phyloP scores from a whole-genome alignment of 768 basidiomycete species.

The Phylloporus sp. region DNA sequence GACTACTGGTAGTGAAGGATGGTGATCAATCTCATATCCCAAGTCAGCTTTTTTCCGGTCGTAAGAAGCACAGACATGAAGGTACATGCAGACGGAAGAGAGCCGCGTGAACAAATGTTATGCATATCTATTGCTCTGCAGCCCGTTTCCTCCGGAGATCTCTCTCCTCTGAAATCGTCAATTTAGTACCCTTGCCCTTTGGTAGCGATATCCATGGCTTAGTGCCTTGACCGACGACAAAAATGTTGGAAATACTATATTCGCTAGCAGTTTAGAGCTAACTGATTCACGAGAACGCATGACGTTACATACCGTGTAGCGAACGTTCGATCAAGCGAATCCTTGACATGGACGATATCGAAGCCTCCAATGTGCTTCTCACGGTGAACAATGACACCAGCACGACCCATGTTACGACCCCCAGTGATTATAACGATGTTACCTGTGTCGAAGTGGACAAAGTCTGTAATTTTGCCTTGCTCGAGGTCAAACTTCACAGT shows the following conservation, averaged over 20 bases:
- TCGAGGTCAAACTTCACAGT: constrained; percentile 96
- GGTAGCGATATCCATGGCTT: constrained; percentile 98
- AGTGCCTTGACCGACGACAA: constrained; percentile 92
- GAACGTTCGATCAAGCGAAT: constrained; percentile 91
- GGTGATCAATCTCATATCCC: no score
- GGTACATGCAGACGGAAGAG: constrained; percentile 10
- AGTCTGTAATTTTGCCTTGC: constrained; percentile 89
- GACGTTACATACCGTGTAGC: constrained; percentile 79
- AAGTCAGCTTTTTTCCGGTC: constrained; percentile 19
- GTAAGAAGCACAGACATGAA: constrained; percentile 19
- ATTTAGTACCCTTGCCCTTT: constrained; percentile 96
- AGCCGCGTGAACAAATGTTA: constrained; percentile 5
- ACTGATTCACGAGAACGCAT: not conserved
- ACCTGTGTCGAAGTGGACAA: constrained; percentile 94
- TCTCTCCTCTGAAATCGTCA: constrained; percentile 95
- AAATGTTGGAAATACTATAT: constrained; percentile 89
- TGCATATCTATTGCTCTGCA: constrained; percentile 53
- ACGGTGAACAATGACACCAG: constrained; percentile 91
- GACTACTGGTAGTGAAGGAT: constrained; percentile 55
- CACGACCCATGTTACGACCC: constrained; percentile 99
- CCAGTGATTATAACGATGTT: constrained; percentile 98
- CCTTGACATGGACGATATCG: constrained; percentile 98
- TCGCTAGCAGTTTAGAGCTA: not conserved
- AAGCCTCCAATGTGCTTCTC: constrained; percentile 98
- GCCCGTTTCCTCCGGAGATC: constrained; percentile 85